Percentiles rank a stretch among this genome's conserved stretches.
Evolutionary conservation across 805 yeast genomes (phyloP).

Genomic region (Nakazawaea sp.): DNA sequence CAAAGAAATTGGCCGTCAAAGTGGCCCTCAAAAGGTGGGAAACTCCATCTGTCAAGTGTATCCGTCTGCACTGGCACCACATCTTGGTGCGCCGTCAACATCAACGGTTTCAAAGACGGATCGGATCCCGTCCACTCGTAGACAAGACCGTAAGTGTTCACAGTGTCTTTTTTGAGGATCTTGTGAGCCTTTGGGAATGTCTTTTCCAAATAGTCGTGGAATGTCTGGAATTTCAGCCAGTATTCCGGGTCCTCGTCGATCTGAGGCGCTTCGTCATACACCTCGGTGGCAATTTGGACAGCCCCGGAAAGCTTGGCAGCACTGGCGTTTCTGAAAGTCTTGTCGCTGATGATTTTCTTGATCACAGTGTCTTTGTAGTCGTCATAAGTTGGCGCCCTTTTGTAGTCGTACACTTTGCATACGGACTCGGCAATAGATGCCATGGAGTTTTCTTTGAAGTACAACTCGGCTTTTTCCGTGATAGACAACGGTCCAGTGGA

Average conservation of each 20-base stretch:
- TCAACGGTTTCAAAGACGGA: slow-evolving; percentile 46
- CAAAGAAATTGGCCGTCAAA: slow-evolving; percentile 57
- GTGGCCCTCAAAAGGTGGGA: slow-evolving; percentile 59
- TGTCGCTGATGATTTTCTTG: slow-evolving; percentile 27
- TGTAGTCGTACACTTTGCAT: slow-evolving; percentile 14
- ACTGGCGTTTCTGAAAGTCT: slow-evolving; percentile 26
- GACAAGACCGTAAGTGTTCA: slow-evolving; percentile 57
- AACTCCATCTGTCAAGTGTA: slow-evolving; percentile 50
- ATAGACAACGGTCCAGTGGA: no score
- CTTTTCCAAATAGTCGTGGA: slow-evolving; percentile 45
- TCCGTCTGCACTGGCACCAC: slow-evolving; percentile 68
- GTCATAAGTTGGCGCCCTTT: slow-evolving; percentile 14
- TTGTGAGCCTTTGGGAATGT: slow-evolving; percentile 50
- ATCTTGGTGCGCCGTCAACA: slow-evolving; percentile 71
- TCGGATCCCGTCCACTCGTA: slow-evolving; percentile 57
- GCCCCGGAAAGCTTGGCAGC: slow-evolving; percentile 40
- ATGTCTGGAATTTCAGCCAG: slow-evolving; percentile 40
- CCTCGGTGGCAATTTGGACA: slow-evolving; percentile 44
- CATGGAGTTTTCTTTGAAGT: not conserved
- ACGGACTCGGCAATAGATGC: slow-evolving; percentile 6
- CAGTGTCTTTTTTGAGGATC: slow-evolving; percentile 38
- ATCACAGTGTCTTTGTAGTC: slow-evolving; percentile 11
- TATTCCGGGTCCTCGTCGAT: slow-evolving; percentile 42
- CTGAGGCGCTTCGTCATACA: slow-evolving; percentile 42
- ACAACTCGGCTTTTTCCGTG: slow-evolving; percentile 1